Evolutionary conservation across 2,329 filamentous ascomycete genomes (phyloP).

Genomic region (Diaporthe capsici): DNA sequence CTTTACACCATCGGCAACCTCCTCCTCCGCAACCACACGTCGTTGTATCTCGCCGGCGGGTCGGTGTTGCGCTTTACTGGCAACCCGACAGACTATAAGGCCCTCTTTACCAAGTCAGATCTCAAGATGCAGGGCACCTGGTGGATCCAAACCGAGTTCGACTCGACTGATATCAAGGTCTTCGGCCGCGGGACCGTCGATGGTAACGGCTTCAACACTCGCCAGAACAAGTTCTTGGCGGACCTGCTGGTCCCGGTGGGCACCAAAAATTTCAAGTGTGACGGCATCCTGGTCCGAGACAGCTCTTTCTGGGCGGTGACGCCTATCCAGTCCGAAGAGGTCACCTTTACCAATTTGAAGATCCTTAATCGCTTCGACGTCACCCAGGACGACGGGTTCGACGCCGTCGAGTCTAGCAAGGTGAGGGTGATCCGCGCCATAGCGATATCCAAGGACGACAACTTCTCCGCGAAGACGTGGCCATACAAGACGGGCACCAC

Average conservation of each 20-base stretch:
- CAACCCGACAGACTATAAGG: not conserved
- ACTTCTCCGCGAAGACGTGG: slow-evolving; percentile 19
- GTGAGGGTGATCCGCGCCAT: slow-evolving; percentile 4
- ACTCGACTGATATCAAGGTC: slow-evolving; percentile 19
- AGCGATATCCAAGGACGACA: slow-evolving; percentile 17
- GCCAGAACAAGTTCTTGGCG: slow-evolving; percentile 12
- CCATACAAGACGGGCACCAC: slow-evolving; percentile 7
- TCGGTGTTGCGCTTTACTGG: slow-evolving; percentile 9
- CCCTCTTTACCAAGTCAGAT: slow-evolving; percentile 13
- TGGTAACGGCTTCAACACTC: slow-evolving; percentile 5
- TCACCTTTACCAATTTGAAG: slow-evolving; percentile 6
- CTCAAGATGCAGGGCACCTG: slow-evolving; percentile 15
- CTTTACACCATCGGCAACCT: slow-evolving; percentile 16
- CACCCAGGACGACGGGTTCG: slow-evolving; percentile 17
- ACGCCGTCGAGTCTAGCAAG: slow-evolving; percentile 12
- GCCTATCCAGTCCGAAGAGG: slow-evolving; percentile 9
- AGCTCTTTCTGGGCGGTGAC: slow-evolving; percentile 20
- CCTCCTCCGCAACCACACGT: slow-evolving; percentile 16
- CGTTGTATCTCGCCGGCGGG: not conserved
- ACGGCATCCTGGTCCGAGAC: slow-evolving; percentile 23
- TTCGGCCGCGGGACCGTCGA: slow-evolving; percentile 18
- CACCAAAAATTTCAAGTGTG: not conserved
- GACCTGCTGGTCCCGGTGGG: slow-evolving; percentile 8
- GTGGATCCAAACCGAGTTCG: slow-evolving; percentile 17
- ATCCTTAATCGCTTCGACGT: slow-evolving; percentile 21